phyloP scores from a whole-genome alignment of 345 rosid genomes.

The Nasturtium officinale region DNA sequence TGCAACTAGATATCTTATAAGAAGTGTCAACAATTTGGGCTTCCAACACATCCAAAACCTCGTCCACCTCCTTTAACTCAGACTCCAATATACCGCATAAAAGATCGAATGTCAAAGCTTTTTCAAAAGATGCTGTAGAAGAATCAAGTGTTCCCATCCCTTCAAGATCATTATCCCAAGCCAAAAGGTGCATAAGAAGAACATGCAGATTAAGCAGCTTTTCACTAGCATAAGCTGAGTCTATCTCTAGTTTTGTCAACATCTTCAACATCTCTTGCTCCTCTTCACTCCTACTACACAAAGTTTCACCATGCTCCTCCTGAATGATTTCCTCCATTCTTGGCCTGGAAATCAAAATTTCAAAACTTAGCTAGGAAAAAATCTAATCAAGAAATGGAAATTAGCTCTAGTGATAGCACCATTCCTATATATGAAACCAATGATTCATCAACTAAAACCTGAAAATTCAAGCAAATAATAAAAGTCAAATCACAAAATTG shows the following conservation, averaged over 20 bases:
- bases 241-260: constrained; percentile 55
- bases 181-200: constrained; percentile 76
- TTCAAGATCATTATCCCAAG: constrained; percentile 62
- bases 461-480: constrained; percentile 15
- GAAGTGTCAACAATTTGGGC: constrained; percentile 64
- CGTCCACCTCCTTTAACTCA: constrained; percentile 72
- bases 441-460: background rate
- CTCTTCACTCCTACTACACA: constrained; percentile 40
- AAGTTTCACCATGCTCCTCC: constrained; percentile 29
- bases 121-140: constrained; percentile 56
- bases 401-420: background rate
- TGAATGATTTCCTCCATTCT: constrained; percentile 13
- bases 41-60: constrained; percentile 63
- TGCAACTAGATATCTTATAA: constrained; percentile 64
- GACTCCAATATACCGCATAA: constrained; percentile 77
- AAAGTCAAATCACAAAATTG: background rate
- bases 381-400: background rate
- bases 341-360: background rate
- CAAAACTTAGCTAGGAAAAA: background rate
- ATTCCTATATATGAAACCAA: constrained; percentile 16
- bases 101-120: constrained; percentile 74
- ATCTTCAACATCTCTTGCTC: constrained; percentile 47
- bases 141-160: constrained; percentile 47
- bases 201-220: constrained; percentile 70
- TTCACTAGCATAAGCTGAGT: constrained; percentile 58